phyloP scores from a whole-genome alignment of 306 rosid species.

The Fagus crenata region DNA sequence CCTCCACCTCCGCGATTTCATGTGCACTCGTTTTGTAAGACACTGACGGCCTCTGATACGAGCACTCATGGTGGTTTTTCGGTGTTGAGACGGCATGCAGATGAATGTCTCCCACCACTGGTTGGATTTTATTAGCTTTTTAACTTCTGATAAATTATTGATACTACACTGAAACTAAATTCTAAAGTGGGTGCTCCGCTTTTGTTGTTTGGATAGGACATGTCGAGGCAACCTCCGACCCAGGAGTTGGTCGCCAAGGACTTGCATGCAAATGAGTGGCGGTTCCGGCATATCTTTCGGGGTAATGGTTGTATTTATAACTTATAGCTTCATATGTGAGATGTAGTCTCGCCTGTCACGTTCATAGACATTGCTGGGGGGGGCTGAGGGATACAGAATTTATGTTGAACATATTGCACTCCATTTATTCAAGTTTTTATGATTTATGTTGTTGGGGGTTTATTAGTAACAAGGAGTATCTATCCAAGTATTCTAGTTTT shows the following conservation, averaged over 20 bases:
- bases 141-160: not conserved
- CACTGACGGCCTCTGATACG: slow-evolving; percentile 93
- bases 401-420: not conserved
- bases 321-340: not conserved
- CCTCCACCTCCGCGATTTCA: slow-evolving; percentile 66
- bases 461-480: not conserved
- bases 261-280: slow-evolving; percentile 86
- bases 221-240: slow-evolving; percentile 97
- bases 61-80: slow-evolving; percentile 99
- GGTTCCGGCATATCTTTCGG: slow-evolving; percentile 87
- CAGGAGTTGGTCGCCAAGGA: slow-evolving; percentile 93
- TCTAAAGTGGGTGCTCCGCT: not conserved
- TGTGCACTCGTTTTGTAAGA: slow-evolving; percentile 93
- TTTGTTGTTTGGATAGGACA: slow-evolving; percentile 54
- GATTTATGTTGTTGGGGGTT: not conserved
- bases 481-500: not conserved
- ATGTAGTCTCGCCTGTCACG: not conserved
- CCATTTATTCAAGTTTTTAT: not conserved
- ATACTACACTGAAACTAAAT: not conserved
- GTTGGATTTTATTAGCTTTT: slow-evolving; percentile 34
- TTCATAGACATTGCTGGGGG: not conserved
- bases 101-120: slow-evolving; percentile 94
- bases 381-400: not conserved
- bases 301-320: slow-evolving; percentile 41
- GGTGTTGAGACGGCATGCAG: slow-evolving; percentile 88